A percentile compares a stretch with the other conserved stretches of the same genome.
These are phyloP conservation scores for Stagonosporopsis rhizophila DNA, from an alignment of 2,329 filamentous ascomycete species.

Conservation along the genomic window DNA sequence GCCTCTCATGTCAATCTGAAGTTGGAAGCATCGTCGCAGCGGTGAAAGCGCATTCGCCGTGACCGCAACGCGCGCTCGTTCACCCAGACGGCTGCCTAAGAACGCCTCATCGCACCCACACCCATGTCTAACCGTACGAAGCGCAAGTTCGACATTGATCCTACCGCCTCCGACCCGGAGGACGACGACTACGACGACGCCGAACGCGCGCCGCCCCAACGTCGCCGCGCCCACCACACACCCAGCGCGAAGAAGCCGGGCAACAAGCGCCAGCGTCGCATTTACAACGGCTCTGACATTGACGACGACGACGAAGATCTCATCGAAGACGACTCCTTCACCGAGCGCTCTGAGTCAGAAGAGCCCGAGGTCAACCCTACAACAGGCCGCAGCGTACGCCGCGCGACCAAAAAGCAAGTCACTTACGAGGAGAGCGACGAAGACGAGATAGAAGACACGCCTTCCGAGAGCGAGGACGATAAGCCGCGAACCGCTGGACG, in stretches of 20 bases:
- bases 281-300: slow-evolving; percentile 45
- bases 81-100: slow-evolving; percentile 29
- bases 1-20: slow-evolving; percentile 36
- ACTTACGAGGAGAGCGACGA: slow-evolving; percentile 65
- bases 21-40: slow-evolving; percentile 22
- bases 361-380: slow-evolving; percentile 62
- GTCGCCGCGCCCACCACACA: slow-evolving; percentile 36
- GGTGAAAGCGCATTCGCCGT: slow-evolving; percentile 34
- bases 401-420: slow-evolving; percentile 61
- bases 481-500: slow-evolving; percentile 28
- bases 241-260: slow-evolving; percentile 39
- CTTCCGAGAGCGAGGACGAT: slow-evolving; percentile 43
- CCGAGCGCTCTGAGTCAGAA: slow-evolving; percentile 50
- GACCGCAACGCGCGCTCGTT: slow-evolving; percentile 14
- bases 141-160: slow-evolving; percentile 50
- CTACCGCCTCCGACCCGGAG: slow-evolving; percentile 50
- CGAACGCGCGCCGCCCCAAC: slow-evolving; percentile 39
- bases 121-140: slow-evolving; percentile 50
- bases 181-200: slow-evolving; percentile 49
- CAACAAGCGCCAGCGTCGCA: slow-evolving; percentile 45
- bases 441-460: slow-evolving; percentile 52
- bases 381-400: slow-evolving; percentile 63
- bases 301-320: slow-evolving; percentile 59
- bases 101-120: slow-evolving; percentile 32
- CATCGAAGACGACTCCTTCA: slow-evolving; percentile 54